Base-by-base conservation (phyloP, 2,329 filamentous ascomycete species). In the Annulohypoxylon truncatum region DNA sequence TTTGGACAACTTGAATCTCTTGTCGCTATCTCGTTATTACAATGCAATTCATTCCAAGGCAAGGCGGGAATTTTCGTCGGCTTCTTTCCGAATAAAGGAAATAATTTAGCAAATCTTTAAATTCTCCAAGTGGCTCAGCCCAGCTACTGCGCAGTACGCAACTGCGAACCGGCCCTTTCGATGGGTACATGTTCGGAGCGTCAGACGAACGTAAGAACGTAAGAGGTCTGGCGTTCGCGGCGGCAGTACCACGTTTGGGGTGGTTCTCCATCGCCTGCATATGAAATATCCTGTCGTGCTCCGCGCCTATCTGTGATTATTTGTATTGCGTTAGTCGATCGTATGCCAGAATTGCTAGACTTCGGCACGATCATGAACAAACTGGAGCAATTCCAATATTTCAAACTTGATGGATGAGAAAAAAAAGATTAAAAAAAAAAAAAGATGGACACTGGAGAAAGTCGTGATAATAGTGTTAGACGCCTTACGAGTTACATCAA, bases 281-380 rank as follows among this genome's bases (percentile, higher is more conserved):
- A 42, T 46, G 50, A 38, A 56, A 31, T 53, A 38, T 58, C 54
- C 58, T 68, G 59, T 66, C 51, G 66, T 66, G 63, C 59, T 61
- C 66, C 52, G 56, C 63, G 59, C 66, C 63, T 64, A 69, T 69
- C 66, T 69, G 40, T 63, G 50, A 62, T 62, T 60, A 31, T 24
- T 40, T 33, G 28, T 55, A 51, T 48, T 35, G 35, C 54, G 46
- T 47, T 47, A 59, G 56, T 53, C 63, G 62, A 66, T 68, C 63
- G 54, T 53, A 66, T 61, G 46, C 55, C 57, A 54, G 8, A 57
- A 57, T 38, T 61, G 46, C 55, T 53, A 54, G 8, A 57, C 54
- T 38, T 58, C 15, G 44, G 29, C 47, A 56, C 38, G 51, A 62
- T 62, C 58, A 52, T 38, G 55, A 33, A 10, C 13, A 20, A 50